Percentiles rank a stretch among this genome's conserved stretches.
Conservation (phyloP, 306 rosid species). For the Lagenaria siceraria region DNA sequence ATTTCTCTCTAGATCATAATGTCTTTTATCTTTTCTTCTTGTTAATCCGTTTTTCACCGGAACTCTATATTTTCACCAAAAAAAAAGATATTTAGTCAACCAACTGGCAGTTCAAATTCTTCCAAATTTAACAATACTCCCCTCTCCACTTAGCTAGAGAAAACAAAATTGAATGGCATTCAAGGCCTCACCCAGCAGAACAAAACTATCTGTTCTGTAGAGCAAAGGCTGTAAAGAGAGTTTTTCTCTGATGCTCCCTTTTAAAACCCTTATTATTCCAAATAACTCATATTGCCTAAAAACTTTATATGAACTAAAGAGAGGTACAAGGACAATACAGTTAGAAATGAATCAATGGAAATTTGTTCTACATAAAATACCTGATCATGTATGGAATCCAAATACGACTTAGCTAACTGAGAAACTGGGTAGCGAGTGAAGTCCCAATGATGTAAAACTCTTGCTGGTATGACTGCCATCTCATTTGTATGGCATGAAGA, state of each 20-base stretch:
- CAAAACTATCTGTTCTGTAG: neutral
- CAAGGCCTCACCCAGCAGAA: neutral
- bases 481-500: conserved; percentile 90
- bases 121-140: neutral
- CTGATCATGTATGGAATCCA: conserved; percentile 93
- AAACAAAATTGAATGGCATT: neutral
- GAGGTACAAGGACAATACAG: neutral
- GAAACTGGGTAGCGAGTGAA: conserved; percentile 67
- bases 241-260: neutral
- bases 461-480: conserved; percentile 85
- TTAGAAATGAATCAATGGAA: conserved; percentile 9
- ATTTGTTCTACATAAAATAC: conserved; percentile 22
- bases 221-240: neutral
- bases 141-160: neutral
- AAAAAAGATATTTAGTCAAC: neutral
- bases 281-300: neutral
- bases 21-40: neutral
- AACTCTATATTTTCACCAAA: neutral
- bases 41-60: neutral
- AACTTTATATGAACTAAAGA: neutral
- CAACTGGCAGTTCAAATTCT: neutral
- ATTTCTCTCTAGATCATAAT: neutral
- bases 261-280: neutral
- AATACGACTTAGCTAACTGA: conserved; percentile 82
- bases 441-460: conserved; percentile 94